Conservation (phyloP, 768 basidiomycete genomes). For the Amanita fuliginea region DNA sequence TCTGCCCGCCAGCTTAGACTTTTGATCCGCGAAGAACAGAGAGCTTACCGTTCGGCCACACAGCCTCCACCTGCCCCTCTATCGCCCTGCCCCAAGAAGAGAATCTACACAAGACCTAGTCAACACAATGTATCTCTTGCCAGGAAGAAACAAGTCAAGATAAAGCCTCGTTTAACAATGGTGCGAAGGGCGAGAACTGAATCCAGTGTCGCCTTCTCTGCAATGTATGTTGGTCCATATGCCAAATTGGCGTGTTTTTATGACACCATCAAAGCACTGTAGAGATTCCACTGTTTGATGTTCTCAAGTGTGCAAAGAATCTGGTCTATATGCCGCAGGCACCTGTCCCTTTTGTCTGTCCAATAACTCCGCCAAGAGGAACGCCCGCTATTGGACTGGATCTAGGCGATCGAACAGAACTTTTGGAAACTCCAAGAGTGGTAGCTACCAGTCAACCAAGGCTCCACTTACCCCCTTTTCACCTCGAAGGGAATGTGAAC, state of each 20-base stretch:
- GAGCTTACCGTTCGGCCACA: neutral
- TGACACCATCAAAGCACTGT: neutral
- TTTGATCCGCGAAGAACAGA: constrained; percentile 2
- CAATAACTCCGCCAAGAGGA: neutral
- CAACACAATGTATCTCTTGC: neutral
- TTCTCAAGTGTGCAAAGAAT: neutral
- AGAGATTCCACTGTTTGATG: constrained; percentile 2
- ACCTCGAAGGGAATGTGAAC: neutral
- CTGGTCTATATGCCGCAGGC: neutral
- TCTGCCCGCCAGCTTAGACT: constrained; percentile 1
- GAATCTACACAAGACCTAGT: neutral
- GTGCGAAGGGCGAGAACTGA: constrained; percentile 1
- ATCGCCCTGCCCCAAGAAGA: neutral
- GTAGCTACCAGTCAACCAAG: neutral
- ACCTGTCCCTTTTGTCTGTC: neutral
- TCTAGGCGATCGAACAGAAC: neutral
- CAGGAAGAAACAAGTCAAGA: constrained; percentile 1
- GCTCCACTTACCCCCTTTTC: neutral
- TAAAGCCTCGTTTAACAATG: neutral
- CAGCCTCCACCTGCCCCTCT: neutral
- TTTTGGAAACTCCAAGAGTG: neutral
- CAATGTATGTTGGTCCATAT: constrained; percentile 1
- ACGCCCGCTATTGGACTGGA: neutral
- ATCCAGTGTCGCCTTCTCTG: constrained; percentile 3
- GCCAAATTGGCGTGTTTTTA: neutral